A percentile compares a stretch with the other conserved stretches of the same genome.
Conservation (phyloP, 2,329 filamentous ascomycete species). For the Zymoseptoria ardabiliae region DNA sequence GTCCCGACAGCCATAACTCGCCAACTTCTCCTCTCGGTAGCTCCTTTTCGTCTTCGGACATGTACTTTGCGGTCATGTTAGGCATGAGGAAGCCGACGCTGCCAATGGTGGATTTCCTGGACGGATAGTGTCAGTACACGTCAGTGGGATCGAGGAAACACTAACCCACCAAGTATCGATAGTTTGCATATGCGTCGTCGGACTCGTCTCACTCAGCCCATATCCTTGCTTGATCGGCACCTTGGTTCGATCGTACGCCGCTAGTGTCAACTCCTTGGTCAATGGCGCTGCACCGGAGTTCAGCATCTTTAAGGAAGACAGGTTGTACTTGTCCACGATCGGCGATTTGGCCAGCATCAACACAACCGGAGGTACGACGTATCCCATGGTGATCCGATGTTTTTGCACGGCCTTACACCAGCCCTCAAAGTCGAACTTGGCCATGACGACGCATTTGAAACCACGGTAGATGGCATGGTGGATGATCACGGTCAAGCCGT, state of each 20-base stretch:
- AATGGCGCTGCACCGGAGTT: constrained; percentile 83
- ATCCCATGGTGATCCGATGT: constrained; percentile 66
- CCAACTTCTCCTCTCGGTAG: constrained; percentile 82
- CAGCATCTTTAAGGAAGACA: constrained; percentile 71
- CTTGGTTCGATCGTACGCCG: constrained; percentile 64
- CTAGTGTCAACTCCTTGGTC: constrained; percentile 69
- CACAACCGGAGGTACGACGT: constrained; percentile 78
- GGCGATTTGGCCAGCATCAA: constrained; percentile 75
- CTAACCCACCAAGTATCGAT: constrained; percentile 60
- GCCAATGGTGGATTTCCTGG: constrained; percentile 56
- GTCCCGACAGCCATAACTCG: constrained; percentile 60
- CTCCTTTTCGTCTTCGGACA: constrained; percentile 53
- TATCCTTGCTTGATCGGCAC: constrained; percentile 89
- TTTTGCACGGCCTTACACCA: constrained; percentile 73
- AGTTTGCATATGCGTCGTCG: constrained; percentile 63
- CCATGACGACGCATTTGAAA: constrained; percentile 61
- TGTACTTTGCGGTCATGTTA: constrained; percentile 75
- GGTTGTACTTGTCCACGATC: constrained; percentile 68
- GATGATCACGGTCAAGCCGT: constrained; percentile 65
- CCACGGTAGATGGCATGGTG: constrained; percentile 61
- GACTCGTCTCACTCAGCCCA: constrained; percentile 79
- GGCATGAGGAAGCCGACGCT: constrained; percentile 71
- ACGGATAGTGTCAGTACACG: neutral
- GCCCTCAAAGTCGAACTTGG: constrained; percentile 72
- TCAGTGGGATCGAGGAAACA: neutral